Conservation (phyloP, 495 filamentous ascomycete species). For the Penicillium herquei region DNA sequence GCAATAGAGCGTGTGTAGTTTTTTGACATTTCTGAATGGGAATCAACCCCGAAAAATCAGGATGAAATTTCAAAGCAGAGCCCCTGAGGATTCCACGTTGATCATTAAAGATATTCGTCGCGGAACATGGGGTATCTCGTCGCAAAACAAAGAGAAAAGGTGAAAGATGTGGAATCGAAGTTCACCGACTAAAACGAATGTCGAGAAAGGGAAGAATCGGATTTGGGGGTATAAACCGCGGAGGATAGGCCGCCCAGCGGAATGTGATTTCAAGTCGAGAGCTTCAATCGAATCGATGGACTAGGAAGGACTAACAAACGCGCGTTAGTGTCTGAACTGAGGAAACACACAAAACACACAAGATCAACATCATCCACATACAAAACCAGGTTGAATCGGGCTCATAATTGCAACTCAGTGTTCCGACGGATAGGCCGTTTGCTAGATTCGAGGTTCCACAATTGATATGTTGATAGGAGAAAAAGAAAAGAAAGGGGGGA, state of each 20-base stretch:
- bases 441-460: constrained; percentile 9
- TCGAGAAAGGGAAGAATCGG: constrained; percentile 12
- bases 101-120: constrained; percentile 24
- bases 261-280: constrained; percentile 8
- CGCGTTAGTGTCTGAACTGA: constrained; percentile 11
- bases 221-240: neutral
- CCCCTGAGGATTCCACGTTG: constrained; percentile 1
- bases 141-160: constrained; percentile 6
- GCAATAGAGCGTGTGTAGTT: constrained; percentile 16
- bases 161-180: neutral
- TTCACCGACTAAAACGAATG: constrained; percentile 7
- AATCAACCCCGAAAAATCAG: neutral
- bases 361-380: constrained; percentile 15
- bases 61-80: neutral
- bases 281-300: constrained; percentile 19
- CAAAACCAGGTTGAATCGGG: constrained; percentile 11
- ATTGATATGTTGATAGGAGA: neutral
- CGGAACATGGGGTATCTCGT: constrained; percentile 21
- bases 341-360: neutral
- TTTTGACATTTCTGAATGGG: constrained; percentile 17
- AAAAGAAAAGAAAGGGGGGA: neutral
- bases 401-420: constrained; percentile 16
- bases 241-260: constrained; percentile 18
- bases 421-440: constrained; percentile 15
- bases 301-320: constrained; percentile 12